Evolutionary conservation across 1,284 basidiomycete genomes (phyloP).

Genomic region (Ustilago esculenta): DNA sequence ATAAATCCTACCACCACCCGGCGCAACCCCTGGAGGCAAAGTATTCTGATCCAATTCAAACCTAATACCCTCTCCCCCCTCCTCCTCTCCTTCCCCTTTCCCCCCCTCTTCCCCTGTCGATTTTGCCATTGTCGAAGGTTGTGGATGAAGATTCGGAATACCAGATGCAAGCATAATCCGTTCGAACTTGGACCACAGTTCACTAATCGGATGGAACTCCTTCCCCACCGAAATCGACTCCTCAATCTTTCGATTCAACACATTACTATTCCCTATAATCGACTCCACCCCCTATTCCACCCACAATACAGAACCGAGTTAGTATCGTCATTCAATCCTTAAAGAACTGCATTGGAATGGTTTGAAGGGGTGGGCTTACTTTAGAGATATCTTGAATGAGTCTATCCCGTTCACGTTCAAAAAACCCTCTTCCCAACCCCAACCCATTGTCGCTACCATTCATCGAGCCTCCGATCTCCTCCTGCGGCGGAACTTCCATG

Average conservation of each 20-base stretch:
- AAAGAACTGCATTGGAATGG: too few species aligned
- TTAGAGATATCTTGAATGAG: background rate
- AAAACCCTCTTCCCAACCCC: too few species aligned
- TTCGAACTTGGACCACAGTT: conserved; percentile 85
- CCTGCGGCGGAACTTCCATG: too few species aligned
- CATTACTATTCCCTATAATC: conserved; percentile 83
- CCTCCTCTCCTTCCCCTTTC: background rate
- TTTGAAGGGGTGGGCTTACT: too few species aligned
- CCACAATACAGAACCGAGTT: too few species aligned
- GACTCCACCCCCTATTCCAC: conserved; percentile 86
- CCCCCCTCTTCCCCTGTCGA: background rate
- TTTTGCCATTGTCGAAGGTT: background rate
- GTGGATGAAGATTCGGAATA: conserved; percentile 32
- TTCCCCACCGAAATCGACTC: conserved; percentile 89
- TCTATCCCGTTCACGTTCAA: conserved; percentile 11
- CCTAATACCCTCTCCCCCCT: background rate
- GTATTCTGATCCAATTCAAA: background rate
- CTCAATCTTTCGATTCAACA: conserved; percentile 89
- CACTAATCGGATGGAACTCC: conserved; percentile 89
- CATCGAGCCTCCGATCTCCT: too few species aligned
- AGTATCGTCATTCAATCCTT: too few species aligned
- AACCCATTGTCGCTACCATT: too few species aligned
- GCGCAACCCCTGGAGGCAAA: conserved; percentile 41
- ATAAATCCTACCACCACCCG: conserved; percentile 44
- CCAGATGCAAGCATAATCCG: conserved; percentile 73